phyloP scores from a whole-genome alignment of 306 rosid genomes.

The Trifolium fragiferum region DNA sequence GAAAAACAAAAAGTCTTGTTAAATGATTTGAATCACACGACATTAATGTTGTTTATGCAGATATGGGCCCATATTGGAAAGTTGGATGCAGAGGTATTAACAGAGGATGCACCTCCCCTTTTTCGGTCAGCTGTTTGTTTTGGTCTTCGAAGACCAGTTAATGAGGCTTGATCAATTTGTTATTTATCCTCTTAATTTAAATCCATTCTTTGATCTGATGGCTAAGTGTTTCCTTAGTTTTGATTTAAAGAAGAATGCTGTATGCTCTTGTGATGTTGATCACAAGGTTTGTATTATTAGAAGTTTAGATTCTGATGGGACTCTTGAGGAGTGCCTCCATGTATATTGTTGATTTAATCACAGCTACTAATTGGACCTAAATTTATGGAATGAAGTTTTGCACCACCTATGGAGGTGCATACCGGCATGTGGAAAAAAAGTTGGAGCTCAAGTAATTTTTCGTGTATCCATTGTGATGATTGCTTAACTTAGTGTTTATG shows the following conservation, averaged over 20 bases:
- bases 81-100: conserved; percentile 77
- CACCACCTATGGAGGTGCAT: conserved; percentile 7
- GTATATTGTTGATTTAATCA: conserved; percentile 30
- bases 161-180: conserved; percentile 46
- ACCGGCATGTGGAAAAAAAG: not conserved
- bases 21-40: conserved; percentile 9
- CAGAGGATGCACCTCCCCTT: conserved; percentile 71
- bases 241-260: conserved; percentile 31
- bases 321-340: conserved; percentile 2
- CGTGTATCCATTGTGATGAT: not conserved
- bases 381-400: conserved; percentile 5
- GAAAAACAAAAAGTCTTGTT: too few relatives aligned
- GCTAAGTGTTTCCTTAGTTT: conserved; percentile 29
- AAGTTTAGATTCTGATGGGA: conserved; percentile 23
- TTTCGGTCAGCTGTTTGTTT: conserved; percentile 66
- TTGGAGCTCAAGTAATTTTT: not conserved
- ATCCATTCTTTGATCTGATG: conserved; percentile 41
- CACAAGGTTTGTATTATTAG: conserved; percentile 32
- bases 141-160: conserved; percentile 69
- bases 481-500: not conserved
- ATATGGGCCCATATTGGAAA: conserved; percentile 88
- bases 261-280: conserved; percentile 45
- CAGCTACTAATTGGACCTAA: conserved; percentile 27
- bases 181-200: conserved; percentile 2
- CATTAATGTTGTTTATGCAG: conserved; percentile 53